A percentile compares a stretch with the other conserved stretches of the same genome.
These are phyloP conservation scores for Syzygium aromaticum DNA, from an alignment of 345 rosid genomes.

Conservation along the genomic window DNA sequence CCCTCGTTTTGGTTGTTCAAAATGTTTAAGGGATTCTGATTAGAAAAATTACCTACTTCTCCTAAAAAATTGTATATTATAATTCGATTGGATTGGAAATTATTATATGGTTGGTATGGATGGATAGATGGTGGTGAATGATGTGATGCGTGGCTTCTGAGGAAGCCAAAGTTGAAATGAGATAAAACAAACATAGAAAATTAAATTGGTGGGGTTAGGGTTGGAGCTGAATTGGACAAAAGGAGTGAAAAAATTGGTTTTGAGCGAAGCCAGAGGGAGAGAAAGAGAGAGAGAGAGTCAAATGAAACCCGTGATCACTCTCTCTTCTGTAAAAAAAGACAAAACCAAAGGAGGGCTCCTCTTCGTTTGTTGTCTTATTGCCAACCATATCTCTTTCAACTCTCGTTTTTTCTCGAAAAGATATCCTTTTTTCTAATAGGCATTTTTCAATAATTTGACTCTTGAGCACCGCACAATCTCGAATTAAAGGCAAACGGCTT, in stretches of 20 bases:
- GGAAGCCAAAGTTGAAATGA: not conserved
- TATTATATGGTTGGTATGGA: not conserved
- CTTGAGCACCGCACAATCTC: not conserved
- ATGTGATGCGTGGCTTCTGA: not conserved
- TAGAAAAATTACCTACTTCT: not conserved
- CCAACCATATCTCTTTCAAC: not conserved
- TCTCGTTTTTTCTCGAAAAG: not conserved
- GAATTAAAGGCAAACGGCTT: not conserved
- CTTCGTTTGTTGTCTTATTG: not conserved
- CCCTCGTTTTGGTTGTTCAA: not conserved
- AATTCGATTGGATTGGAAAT: not conserved
- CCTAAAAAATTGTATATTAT: not conserved
- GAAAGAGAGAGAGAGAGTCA: slow-evolving; percentile 18
- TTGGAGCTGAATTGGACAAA: not conserved
- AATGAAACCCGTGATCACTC: slow-evolving; percentile 58
- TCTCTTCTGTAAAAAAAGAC: slow-evolving; percentile 5
- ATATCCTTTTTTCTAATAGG: not conserved
- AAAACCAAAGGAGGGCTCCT: not conserved
- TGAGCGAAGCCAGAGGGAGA: not conserved
- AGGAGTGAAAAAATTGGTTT: not conserved
- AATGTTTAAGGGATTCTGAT: not conserved
- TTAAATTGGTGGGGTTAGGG: not conserved
- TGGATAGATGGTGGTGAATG: not conserved
- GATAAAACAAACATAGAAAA: not conserved
- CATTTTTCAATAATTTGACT: not conserved